Percentiles rank a stretch among this genome's conserved stretches.
Evolutionary conservation across 352 stramenopile species (phyloP).

Genomic region (Phytopythium helicoides): DNA sequence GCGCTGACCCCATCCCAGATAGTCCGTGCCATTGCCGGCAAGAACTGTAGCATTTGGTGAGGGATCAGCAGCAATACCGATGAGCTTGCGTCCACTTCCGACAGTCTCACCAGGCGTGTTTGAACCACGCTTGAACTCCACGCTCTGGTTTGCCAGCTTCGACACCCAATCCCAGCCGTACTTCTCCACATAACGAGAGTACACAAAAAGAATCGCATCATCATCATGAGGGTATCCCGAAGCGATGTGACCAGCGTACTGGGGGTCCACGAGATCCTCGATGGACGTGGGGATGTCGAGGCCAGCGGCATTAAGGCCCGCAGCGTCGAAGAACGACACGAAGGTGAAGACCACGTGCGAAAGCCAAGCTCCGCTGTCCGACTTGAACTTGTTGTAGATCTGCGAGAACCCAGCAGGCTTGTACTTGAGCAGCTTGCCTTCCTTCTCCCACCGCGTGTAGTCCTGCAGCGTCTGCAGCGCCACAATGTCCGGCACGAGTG

Average conservation of each 20-base stretch:
- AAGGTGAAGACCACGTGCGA: constrained; percentile 38
- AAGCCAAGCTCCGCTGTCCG: constrained; percentile 29
- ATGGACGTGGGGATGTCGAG: constrained; percentile 14
- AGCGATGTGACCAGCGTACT: constrained; percentile 35
- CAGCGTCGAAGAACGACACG: constrained; percentile 33
- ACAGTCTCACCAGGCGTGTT: constrained; percentile 11
- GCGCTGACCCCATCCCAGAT: constrained; percentile 24
- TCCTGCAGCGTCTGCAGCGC: constrained; percentile 54
- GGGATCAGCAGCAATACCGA: constrained; percentile 11
- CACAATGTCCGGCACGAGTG: constrained; percentile 37
- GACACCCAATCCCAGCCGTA: constrained; percentile 26
- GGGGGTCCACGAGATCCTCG: constrained; percentile 26
- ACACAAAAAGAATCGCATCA: constrained; percentile 45
- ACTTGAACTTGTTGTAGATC: constrained; percentile 45
- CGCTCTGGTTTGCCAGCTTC: constrained; percentile 18
- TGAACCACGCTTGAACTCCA: constrained; percentile 14
- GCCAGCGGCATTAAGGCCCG: constrained; percentile 3
- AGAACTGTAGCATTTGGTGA: constrained; percentile 4
- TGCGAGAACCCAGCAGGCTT: constrained; percentile 53
- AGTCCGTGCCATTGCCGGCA: constrained; percentile 14
- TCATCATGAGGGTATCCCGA: constrained; percentile 51
- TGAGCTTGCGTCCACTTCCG: constrained; percentile 9
- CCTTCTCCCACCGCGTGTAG: constrained; percentile 40
- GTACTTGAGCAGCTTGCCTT: constrained; percentile 47
- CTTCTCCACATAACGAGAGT: constrained; percentile 39